phyloP scores from a whole-genome alignment of 2,329 filamentous ascomycete species.

The Lecanicillium sp. region DNA sequence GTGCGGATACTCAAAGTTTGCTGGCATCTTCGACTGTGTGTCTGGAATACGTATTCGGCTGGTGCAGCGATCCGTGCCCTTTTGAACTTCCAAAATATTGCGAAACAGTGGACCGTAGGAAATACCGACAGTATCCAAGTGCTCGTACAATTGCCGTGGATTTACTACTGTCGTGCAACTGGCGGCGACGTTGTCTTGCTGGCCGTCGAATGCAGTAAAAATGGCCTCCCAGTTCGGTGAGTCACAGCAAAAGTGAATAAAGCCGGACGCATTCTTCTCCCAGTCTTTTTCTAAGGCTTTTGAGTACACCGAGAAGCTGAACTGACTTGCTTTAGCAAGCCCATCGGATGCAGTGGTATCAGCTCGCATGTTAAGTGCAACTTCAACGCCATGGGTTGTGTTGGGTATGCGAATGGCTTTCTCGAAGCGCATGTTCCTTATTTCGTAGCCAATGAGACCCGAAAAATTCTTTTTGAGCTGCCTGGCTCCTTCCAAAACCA shows the following conservation, averaged over 20 bases:
- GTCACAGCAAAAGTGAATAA: slow-evolving; percentile 24
- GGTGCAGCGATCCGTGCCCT: slow-evolving; percentile 28
- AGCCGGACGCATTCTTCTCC: slow-evolving; percentile 38
- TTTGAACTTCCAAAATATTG: slow-evolving; percentile 36
- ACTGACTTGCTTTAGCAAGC: slow-evolving; percentile 17
- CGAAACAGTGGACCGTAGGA: slow-evolving; percentile 46
- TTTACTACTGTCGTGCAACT: slow-evolving; percentile 29
- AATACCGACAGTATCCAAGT: slow-evolving; percentile 44
- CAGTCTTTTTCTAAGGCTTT: slow-evolving; percentile 34
- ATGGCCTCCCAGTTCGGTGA: slow-evolving; percentile 16
- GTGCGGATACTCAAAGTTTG: slow-evolving; percentile 46
- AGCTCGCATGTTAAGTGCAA: slow-evolving; percentile 39
- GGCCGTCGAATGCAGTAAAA: slow-evolving; percentile 19
- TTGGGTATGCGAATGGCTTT: slow-evolving; percentile 47
- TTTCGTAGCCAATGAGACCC: slow-evolving; percentile 33
- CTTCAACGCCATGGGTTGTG: slow-evolving; percentile 42
- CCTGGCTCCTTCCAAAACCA: slow-evolving; percentile 42
- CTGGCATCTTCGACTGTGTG: slow-evolving; percentile 47
- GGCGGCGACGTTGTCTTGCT: slow-evolving; percentile 21
- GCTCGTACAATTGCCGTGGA: slow-evolving; percentile 44
- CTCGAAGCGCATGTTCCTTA: slow-evolving; percentile 40
- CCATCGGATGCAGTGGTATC: slow-evolving; percentile 5
- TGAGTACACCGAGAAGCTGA: slow-evolving; percentile 41
- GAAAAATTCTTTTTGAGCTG: slow-evolving; percentile 29
- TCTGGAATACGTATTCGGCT: slow-evolving; percentile 39